These are phyloP conservation scores for Choiromyces venosus DNA, from an alignment of 495 filamentous ascomycete genomes.

Conservation along the genomic window DNA sequence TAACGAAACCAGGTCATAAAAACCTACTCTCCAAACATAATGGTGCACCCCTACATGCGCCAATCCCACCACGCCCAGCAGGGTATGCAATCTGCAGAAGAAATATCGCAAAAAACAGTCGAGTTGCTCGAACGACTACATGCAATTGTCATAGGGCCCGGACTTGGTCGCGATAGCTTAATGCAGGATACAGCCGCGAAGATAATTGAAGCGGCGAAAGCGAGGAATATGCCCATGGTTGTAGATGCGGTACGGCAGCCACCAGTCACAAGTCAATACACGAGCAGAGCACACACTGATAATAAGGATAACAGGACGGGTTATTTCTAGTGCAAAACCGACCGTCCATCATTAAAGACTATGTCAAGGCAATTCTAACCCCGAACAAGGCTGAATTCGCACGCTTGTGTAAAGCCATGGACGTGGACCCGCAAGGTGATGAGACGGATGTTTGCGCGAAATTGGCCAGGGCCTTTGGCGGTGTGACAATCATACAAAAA, in stretches of 20 bases:
- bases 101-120: conserved; percentile 65
- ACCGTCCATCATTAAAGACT: conserved; percentile 73
- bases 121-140: conserved; percentile 79
- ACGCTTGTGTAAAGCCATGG: conserved; percentile 61
- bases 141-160: conserved; percentile 89
- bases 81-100: conserved; percentile 47
- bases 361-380: conserved; percentile 79
- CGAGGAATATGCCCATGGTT: conserved; percentile 70
- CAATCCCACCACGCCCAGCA: conserved; percentile 53
- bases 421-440: conserved; percentile 48
- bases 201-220: conserved; percentile 74
- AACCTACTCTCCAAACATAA: conserved; percentile 93
- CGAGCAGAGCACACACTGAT: neutral
- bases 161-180: conserved; percentile 78
- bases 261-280: neutral
- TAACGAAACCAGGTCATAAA: conserved; percentile 64
- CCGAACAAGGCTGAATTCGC: conserved; percentile 93
- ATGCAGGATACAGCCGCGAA: conserved; percentile 81
- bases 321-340: conserved; percentile 67
- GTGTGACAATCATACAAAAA: conserved; percentile 88
- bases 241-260: conserved; percentile 59
- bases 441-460: conserved; percentile 60
- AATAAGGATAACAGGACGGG: conserved; percentile 55
- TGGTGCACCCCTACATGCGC: conserved; percentile 96
- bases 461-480: conserved; percentile 71